Evolutionary conservation across 2,329 filamentous ascomycete species (phyloP).

Genomic region (Atkinsonella texensis): DNA sequence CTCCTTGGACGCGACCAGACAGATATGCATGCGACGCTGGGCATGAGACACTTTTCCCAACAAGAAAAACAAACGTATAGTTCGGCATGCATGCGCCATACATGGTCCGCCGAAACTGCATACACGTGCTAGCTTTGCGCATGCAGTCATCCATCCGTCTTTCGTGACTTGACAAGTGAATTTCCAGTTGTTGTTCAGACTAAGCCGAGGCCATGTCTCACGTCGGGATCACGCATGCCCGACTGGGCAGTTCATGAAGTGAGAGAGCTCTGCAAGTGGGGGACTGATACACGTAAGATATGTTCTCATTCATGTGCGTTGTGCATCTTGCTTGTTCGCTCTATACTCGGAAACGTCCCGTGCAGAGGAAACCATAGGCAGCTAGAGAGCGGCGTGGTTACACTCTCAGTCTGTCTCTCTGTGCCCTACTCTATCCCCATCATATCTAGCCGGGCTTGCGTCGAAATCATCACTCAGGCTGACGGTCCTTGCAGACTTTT

Average conservation of each 20-base stretch:
- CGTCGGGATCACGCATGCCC: not conserved
- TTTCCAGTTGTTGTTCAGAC: not conserved
- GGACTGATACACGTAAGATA: not conserved
- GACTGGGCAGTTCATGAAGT: not conserved
- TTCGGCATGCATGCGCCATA: not conserved
- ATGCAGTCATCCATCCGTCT: not conserved
- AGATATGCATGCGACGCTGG: not conserved
- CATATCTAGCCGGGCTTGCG: not conserved
- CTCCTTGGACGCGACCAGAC: not conserved
- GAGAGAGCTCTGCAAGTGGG: not conserved
- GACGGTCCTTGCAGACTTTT: slow-evolving; percentile 2
- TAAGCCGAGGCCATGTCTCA: not conserved
- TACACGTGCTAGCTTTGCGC: not conserved
- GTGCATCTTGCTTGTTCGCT: not conserved
- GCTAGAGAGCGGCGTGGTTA: not conserved
- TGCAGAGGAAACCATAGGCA: not conserved
- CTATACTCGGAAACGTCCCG: not conserved
- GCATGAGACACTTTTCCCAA: not conserved
- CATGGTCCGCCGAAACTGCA: not conserved
- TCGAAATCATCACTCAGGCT: not conserved
- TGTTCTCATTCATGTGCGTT: not conserved
- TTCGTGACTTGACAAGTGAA: not conserved
- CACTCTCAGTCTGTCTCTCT: not conserved
- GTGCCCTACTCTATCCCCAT: not conserved
- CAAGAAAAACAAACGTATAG: not conserved